phyloP scores from a whole-genome alignment of 2,329 filamentous ascomycete genomes.

The Pleoardoris graminearum region DNA sequence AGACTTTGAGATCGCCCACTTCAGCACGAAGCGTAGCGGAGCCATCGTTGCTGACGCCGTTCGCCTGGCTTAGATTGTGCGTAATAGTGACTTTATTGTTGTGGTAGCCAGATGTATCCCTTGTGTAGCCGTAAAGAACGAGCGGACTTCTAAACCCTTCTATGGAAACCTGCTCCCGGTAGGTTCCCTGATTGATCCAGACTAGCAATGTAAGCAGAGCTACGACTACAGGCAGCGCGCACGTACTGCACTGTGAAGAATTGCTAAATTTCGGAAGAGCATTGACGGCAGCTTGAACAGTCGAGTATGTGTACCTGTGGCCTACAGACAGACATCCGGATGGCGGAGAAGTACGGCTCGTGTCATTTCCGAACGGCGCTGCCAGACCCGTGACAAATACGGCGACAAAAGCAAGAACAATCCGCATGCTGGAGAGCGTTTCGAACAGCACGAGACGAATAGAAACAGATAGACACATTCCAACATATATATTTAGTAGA shows the following conservation, averaged over 20 bases:
- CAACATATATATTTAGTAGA: not conserved
- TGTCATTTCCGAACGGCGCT: constrained; percentile 28
- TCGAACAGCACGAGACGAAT: not conserved
- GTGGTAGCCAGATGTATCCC: constrained; percentile 53
- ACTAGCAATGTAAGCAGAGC: constrained; percentile 39
- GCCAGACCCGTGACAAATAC: constrained; percentile 26
- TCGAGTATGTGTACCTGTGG: constrained; percentile 50
- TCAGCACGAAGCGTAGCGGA: constrained; percentile 56
- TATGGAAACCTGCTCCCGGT: constrained; percentile 64
- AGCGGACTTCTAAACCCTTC: constrained; percentile 53
- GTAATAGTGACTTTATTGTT: constrained; percentile 63
- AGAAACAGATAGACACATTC: no score
- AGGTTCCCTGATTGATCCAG: constrained; percentile 65
- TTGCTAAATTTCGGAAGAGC: constrained; percentile 59
- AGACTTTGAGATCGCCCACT: constrained; percentile 59
- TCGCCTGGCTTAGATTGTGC: constrained; percentile 51
- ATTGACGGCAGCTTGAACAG: constrained; percentile 61
- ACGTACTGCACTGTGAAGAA: constrained; percentile 52
- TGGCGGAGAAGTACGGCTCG: constrained; percentile 51
- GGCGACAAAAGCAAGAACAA: constrained; percentile 22
- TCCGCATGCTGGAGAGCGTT: constrained; percentile 6
- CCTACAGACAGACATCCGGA: constrained; percentile 57
- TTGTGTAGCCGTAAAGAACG: constrained; percentile 64
- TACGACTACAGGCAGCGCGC: not conserved
- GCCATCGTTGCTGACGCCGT: constrained; percentile 56